Evolutionary conservation across 2,329 filamentous ascomycete genomes (phyloP).

Genomic region (Colletotrichum truncatum): DNA sequence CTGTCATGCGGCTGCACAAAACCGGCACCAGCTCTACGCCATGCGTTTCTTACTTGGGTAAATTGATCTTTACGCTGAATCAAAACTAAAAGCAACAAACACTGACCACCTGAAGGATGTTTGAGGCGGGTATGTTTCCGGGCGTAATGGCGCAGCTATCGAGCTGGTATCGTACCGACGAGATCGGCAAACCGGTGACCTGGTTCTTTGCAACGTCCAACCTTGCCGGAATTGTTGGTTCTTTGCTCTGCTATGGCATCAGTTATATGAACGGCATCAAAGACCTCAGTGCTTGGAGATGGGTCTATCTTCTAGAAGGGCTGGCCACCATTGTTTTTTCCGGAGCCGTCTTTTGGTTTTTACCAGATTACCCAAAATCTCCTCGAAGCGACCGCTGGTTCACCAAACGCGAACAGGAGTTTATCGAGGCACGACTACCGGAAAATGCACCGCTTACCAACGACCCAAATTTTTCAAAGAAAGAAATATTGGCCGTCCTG

Average conservation of each 20-base stretch:
- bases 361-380: constrained; percentile 37
- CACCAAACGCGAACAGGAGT: constrained; percentile 47
- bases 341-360: not conserved
- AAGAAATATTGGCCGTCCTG: constrained; percentile 45
- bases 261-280: not conserved
- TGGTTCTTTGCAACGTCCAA: not conserved
- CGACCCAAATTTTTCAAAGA: constrained; percentile 38
- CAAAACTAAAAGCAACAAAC: no score
- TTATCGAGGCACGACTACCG: constrained; percentile 41
- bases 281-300: not conserved
- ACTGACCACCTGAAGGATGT: no score
- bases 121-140: not conserved
- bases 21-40: constrained; percentile 44
- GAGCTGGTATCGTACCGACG: not conserved
- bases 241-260: not conserved
- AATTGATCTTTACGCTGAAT: not conserved
- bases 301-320: not conserved
- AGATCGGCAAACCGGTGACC: not conserved
- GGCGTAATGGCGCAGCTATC: not conserved
- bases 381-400: constrained; percentile 45
- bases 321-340: not conserved
- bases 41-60: constrained; percentile 49
- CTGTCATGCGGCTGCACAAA: constrained; percentile 48
- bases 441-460: not conserved
- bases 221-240: not conserved